Evolutionary conservation across 2,329 filamentous ascomycete species (phyloP).

Genomic region (Aspergillus sp.): DNA sequence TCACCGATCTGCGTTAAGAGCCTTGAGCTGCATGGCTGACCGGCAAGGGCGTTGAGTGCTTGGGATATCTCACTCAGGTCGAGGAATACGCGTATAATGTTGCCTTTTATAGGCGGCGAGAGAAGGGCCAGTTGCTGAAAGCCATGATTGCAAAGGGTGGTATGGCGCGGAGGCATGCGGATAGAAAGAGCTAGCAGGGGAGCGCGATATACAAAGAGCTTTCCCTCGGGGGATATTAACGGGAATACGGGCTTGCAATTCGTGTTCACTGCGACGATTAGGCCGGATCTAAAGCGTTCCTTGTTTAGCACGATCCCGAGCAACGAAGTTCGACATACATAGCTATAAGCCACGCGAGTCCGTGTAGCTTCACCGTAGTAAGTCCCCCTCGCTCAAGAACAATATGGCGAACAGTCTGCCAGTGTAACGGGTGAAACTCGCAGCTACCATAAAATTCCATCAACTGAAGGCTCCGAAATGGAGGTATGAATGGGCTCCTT

Average conservation of each 20-base stretch:
- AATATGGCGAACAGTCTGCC: constrained; percentile 3
- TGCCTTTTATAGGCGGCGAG: background rate
- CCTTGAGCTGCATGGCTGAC: background rate
- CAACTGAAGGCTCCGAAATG: background rate
- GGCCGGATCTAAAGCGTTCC: background rate
- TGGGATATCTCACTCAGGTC: background rate
- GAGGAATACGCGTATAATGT: background rate
- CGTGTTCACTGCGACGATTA: background rate
- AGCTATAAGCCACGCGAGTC: background rate
- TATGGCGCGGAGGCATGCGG: background rate
- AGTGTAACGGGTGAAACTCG: constrained; percentile 3
- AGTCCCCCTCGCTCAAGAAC: background rate
- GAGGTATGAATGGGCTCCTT: background rate
- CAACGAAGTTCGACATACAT: background rate
- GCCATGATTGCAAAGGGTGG: background rate
- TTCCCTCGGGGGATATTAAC: background rate
- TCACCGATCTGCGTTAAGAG: background rate
- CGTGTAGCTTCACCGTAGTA: background rate
- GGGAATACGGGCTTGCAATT: background rate
- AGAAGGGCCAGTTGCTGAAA: background rate
- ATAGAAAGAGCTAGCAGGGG: background rate
- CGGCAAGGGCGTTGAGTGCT: background rate
- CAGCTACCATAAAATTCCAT: constrained; percentile 8
- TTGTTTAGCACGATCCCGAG: background rate
- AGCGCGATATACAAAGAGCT: background rate